These are phyloP conservation scores for Alternaria sp. DNA, from an alignment of 2,329 filamentous ascomycete genomes.

Conservation along the genomic window DNA sequence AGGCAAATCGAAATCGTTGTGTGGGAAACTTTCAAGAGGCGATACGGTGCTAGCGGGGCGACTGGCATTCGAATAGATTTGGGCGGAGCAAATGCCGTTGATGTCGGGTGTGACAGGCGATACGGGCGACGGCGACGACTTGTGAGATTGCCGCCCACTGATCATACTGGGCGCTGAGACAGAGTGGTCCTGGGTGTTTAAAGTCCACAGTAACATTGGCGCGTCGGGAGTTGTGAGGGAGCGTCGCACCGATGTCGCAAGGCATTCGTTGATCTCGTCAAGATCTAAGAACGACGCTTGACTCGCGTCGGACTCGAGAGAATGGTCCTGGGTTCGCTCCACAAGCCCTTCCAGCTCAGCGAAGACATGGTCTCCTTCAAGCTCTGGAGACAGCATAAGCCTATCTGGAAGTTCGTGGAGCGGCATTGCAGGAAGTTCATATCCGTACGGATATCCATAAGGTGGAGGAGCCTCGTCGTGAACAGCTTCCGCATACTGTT, in stretches of 20 bases:
- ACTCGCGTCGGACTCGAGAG: not conserved
- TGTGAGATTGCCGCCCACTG: not conserved
- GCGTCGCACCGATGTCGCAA: not conserved
- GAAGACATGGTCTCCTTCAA: not conserved
- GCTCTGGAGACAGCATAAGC: not conserved
- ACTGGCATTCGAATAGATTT: not conserved
- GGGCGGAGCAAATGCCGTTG: not conserved
- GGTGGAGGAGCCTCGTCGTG: not conserved
- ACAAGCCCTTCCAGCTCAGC: not conserved
- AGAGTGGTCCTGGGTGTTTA: not conserved
- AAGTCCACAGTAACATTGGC: not conserved
- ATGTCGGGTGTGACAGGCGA: conserved; percentile 4
- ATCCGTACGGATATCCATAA: not conserved
- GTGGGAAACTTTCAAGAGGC: not conserved
- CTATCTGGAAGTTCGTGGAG: not conserved
- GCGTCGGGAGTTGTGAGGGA: not conserved
- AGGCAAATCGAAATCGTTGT: not conserved
- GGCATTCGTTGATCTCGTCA: not conserved
- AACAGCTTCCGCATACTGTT: not conserved
- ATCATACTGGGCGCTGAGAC: not conserved
- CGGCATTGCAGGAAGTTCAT: not conserved
- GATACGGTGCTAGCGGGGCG: not conserved
- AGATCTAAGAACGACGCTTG: not conserved
- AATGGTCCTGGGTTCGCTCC: not conserved
- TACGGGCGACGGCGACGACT: not conserved